Evolutionary conservation across 2,329 filamentous ascomycete genomes (phyloP).

Genomic region (Paramyrothecium sp.): DNA sequence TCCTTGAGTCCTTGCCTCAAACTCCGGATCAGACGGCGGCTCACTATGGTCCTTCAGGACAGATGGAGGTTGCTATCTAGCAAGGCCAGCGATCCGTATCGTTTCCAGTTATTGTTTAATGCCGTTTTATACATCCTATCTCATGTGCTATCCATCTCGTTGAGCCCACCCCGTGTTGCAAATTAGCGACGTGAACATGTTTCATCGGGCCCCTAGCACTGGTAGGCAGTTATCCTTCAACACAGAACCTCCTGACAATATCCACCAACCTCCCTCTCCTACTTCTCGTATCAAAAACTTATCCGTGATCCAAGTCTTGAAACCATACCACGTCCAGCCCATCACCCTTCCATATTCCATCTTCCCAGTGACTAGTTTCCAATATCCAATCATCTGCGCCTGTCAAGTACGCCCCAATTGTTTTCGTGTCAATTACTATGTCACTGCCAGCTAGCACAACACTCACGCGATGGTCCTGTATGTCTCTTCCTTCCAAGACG

Average conservation of each 20-base stretch:
- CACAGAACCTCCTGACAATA: slow-evolving; percentile 18
- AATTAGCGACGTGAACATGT: background rate
- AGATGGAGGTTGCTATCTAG: background rate
- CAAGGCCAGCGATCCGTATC: background rate
- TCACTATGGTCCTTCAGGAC: background rate
- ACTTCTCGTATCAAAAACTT: slow-evolving; percentile 43
- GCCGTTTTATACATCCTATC: background rate
- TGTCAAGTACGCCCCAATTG: slow-evolving; percentile 50
- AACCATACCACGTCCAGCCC: slow-evolving; percentile 54
- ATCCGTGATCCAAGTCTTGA: slow-evolving; percentile 53
- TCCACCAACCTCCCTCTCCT: slow-evolving; percentile 29
- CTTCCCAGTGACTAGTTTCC: slow-evolving; percentile 10
- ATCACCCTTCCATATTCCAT: slow-evolving; percentile 29
- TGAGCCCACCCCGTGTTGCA: background rate
- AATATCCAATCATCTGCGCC: slow-evolving; percentile 22
- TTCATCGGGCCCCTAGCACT: background rate
- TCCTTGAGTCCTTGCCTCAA: slow-evolving; percentile 21
- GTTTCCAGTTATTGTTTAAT: background rate
- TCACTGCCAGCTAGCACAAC: slow-evolving; percentile 50
- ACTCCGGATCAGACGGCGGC: too few species aligned
- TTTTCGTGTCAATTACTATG: slow-evolving; percentile 52
- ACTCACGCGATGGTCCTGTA: slow-evolving; percentile 40
- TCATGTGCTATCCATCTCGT: background rate
- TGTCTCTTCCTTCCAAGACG: slow-evolving; percentile 58
- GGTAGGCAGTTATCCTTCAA: slow-evolving; percentile 2